These are phyloP conservation scores for Podospora conica DNA, from an alignment of 495 filamentous ascomycete genomes.

Conservation along the genomic window DNA sequence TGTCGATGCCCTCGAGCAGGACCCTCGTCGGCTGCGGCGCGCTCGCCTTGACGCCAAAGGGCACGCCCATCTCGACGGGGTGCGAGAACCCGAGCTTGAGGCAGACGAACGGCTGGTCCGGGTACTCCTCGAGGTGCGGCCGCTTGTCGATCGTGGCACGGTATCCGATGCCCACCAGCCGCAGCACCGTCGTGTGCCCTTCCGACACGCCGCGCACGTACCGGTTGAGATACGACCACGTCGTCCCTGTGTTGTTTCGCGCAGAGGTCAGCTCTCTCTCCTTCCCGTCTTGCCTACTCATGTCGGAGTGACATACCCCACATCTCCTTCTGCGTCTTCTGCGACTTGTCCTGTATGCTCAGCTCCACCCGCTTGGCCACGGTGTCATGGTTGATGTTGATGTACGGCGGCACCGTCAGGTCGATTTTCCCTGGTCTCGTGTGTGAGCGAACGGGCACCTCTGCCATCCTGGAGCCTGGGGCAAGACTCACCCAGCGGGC, in stretches of 20 bases:
- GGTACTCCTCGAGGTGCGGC: slow-evolving; percentile 61
- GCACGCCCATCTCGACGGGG: slow-evolving; percentile 81
- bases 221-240: slow-evolving; percentile 80
- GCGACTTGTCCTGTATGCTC: slow-evolving; percentile 53
- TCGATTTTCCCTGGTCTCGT: slow-evolving; percentile 55
- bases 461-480: neutral
- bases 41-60: slow-evolving; percentile 75
- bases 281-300: neutral
- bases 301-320: slow-evolving; percentile 66
- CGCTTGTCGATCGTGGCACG: slow-evolving; percentile 80
- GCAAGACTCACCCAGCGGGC: slow-evolving; percentile 59
- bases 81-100: slow-evolving; percentile 96
- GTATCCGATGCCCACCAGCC: slow-evolving; percentile 95
- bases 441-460: neutral
- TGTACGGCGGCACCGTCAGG: slow-evolving; percentile 62
- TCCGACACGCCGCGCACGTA: slow-evolving; percentile 90
- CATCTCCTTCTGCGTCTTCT: slow-evolving; percentile 84
- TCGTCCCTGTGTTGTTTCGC: slow-evolving; percentile 63
- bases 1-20: slow-evolving; percentile 79
- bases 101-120: slow-evolving; percentile 78
- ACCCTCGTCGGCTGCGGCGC: slow-evolving; percentile 92
- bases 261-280: slow-evolving; percentile 18
- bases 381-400: slow-evolving; percentile 62
- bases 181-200: slow-evolving; percentile 87
- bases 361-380: slow-evolving; percentile 55